Evolutionary conservation across 352 stramenopile species (phyloP), one percentile per base, ranked within the genome.

Genomic region (Pythium volutum): DNA sequence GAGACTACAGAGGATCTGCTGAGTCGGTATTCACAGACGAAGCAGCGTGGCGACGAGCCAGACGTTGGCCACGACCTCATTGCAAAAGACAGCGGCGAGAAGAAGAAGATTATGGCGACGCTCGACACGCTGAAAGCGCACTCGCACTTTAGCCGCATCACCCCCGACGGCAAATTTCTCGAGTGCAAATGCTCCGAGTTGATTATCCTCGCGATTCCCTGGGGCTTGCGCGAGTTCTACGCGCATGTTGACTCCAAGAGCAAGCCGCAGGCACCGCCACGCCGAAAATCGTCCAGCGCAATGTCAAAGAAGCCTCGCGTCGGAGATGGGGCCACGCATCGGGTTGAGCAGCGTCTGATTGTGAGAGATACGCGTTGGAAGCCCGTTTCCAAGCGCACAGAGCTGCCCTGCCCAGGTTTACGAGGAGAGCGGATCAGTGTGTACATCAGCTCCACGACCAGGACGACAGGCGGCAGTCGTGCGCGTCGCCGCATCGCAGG

Each of bases 101-200:
- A 74, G 51, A 75, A 71, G 20, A 34, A 43, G 34, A 41, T 56
- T 5, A 15, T 54, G 46, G 54, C 79, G 42, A 61, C 75, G 4
- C 67, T 78, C 1, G 41, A 70, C 20, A 31, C 26, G n/a, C 48
- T 92, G 16, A 67, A 65, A 10, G 54, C 66, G 0, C 69, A 87
- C 38, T 51, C 73, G 1, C 67, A 88, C 25, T 90, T 90, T 41
- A 75, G 61, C 22, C 75, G 74, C 0, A 75, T 90, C 33, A 88
- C 84, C 0, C 79, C 79, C 4, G 81, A 91, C 38, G 84, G 84
- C 1, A 71, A 72, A 1, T 88, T 89, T 45, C 55, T 84, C 9
- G 81, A 91, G 70, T 91, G 84, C 29, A 77, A 74, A 34, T 93
- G 84, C 52, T 75, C 65, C 0, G 68, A 67, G n/a, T 70, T 91